Evolutionary conservation across 2,329 filamentous ascomycete species (phyloP).

Genomic region (Fusarium pininemorale): DNA sequence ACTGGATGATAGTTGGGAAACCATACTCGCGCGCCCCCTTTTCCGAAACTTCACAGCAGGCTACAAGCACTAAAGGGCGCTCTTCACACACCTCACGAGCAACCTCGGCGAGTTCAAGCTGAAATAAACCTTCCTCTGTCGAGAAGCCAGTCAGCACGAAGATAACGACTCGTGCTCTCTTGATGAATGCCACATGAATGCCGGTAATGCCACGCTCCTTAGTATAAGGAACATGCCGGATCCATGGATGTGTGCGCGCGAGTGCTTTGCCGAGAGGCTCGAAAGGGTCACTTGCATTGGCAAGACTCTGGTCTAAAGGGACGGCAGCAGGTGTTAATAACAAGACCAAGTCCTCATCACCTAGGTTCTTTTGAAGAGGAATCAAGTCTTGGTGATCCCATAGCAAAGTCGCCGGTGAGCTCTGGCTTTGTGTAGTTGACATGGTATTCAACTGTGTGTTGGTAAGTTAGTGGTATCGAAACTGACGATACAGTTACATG

Average conservation of each 20-base stretch:
- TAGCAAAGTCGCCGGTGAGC: slow-evolving; percentile 43
- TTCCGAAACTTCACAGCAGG: slow-evolving; percentile 58
- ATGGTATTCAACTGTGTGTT: slow-evolving; percentile 32
- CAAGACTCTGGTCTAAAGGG: slow-evolving; percentile 53
- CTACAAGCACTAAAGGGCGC: slow-evolving; percentile 61
- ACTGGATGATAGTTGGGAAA: slow-evolving; percentile 63
- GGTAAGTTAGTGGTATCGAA: slow-evolving; percentile 6
- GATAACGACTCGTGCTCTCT: slow-evolving; percentile 66
- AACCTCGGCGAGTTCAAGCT: slow-evolving; percentile 60
- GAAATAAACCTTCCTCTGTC: slow-evolving; percentile 58
- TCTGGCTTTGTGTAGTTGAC: slow-evolving; percentile 26
- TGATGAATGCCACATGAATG: slow-evolving; percentile 70
- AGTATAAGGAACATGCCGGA: slow-evolving; percentile 78
- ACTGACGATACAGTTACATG: slow-evolving; percentile 34
- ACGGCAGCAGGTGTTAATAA: slow-evolving; percentile 67
- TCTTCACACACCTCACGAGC: slow-evolving; percentile 56
- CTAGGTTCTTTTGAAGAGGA: slow-evolving; percentile 57
- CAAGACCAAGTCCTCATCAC: slow-evolving; percentile 64
- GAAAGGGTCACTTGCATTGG: slow-evolving; percentile 71
- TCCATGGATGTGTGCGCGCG: slow-evolving; percentile 64
- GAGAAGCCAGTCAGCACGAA: slow-evolving; percentile 66
- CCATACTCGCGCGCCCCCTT: slow-evolving; percentile 50
- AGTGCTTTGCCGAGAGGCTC: slow-evolving; percentile 74
- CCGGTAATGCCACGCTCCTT: slow-evolving; percentile 70
- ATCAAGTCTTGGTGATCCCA: slow-evolving; percentile 58